These are phyloP conservation scores for Polytrichum commune DNA, from an alignment of 225 moss, liverwort and hornwort species.

Conservation along the genomic window DNA sequence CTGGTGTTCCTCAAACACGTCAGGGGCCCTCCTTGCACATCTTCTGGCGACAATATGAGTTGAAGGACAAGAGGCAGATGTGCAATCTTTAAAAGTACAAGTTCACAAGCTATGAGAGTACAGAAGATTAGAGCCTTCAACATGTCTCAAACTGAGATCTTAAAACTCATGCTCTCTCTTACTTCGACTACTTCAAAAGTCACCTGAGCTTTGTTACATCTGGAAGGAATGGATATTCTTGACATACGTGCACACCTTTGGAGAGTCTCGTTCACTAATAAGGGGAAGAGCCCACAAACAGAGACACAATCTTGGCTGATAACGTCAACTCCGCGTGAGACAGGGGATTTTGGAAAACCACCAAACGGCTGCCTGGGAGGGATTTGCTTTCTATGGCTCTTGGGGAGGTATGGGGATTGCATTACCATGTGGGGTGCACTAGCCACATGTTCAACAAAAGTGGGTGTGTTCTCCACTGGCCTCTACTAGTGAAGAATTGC, in stretches of 20 bases:
- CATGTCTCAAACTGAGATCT: background rate
- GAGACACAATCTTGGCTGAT: constrained; percentile 1
- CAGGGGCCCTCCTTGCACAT: no score
- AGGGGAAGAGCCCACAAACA: constrained; percentile 4
- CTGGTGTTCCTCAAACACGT: no score
- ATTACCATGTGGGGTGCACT: background rate
- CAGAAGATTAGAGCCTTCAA: no score
- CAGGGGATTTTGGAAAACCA: background rate
- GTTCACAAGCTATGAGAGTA: no score
- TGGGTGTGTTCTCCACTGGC: constrained; percentile 12
- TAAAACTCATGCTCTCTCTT: constrained; percentile 1
- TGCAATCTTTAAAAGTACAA: no score
- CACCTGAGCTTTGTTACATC: constrained; percentile 14
- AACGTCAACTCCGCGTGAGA: background rate
- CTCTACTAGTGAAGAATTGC: constrained; percentile 20
- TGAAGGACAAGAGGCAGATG: no score
- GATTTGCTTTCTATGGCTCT: background rate
- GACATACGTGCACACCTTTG: constrained; percentile 3
- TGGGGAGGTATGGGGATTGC: background rate
- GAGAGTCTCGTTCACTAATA: constrained; percentile 5
- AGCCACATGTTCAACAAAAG: constrained; percentile 6
- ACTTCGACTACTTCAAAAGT: constrained; percentile 13
- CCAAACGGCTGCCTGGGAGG: background rate
- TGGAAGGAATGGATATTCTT: constrained; percentile 11
- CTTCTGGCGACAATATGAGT: no score